A percentile compares a stretch with the other conserved stretches of the same genome.
These are phyloP conservation scores for Dactylellina leptospora DNA, from an alignment of 2,329 filamentous ascomycete genomes.

Conservation along the genomic window DNA sequence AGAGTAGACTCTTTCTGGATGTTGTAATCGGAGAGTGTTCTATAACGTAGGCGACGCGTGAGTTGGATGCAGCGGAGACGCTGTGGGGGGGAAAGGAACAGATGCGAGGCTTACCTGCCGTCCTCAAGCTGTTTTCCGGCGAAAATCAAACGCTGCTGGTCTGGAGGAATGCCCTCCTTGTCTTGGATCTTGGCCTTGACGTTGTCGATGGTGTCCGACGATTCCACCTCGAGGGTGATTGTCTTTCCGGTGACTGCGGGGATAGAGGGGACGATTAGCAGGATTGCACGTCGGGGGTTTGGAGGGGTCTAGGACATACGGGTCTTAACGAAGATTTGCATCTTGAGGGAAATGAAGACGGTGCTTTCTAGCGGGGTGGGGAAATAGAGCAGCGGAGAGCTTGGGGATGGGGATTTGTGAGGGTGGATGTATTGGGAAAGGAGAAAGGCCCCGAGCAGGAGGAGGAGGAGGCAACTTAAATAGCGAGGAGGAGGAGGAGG, in stretches of 20 bases:
- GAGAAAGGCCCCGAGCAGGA: constrained; percentile 14
- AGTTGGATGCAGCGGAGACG: constrained; percentile 67
- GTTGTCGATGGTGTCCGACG: constrained; percentile 99
- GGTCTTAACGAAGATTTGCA: constrained; percentile 59
- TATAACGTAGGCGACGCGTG: constrained; percentile 67
- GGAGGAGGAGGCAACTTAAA: constrained; percentile 51
- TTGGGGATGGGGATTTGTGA: not conserved
- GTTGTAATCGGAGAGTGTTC: constrained; percentile 90
- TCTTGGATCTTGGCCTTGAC: constrained; percentile 91
- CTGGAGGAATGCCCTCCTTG: constrained; percentile 61
- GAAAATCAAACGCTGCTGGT: constrained; percentile 75
- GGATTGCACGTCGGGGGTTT: not conserved
- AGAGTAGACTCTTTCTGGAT: constrained; percentile 91
- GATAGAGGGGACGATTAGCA: not conserved
- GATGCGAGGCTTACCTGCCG: constrained; percentile 64
- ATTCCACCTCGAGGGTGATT: constrained; percentile 99
- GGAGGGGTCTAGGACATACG: constrained; percentile 56
- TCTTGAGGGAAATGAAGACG: constrained; percentile 31
- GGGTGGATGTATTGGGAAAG: constrained; percentile 21
- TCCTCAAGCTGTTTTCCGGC: constrained; percentile 83
- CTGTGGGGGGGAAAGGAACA: constrained; percentile 54
- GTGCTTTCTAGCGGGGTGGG: not conserved
- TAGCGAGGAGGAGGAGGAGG: constrained; percentile 7
- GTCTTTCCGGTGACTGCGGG: constrained; percentile 89
- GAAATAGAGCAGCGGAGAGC: not conserved